phyloP scores from a whole-genome alignment of 306 rosid genomes.

The Fragaria iinumae region DNA sequence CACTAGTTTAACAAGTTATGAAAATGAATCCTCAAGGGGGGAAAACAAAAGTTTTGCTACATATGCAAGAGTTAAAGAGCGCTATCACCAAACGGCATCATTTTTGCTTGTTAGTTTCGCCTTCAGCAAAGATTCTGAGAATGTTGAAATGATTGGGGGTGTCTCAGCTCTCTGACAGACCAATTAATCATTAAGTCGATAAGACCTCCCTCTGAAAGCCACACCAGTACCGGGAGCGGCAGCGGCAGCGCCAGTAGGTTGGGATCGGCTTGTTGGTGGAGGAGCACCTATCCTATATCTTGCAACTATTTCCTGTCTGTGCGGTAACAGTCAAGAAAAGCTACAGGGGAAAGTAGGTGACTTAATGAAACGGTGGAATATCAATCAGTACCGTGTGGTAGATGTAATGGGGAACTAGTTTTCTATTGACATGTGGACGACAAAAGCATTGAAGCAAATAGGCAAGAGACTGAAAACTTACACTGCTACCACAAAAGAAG shows the following conservation, averaged over 20 bases:
- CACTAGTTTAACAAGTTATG: slow-evolving; percentile 1
- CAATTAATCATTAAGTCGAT: slow-evolving; percentile 55
- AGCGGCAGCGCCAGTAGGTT: slow-evolving; percentile 41
- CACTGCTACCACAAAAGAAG: neutral
- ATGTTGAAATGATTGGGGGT: slow-evolving; percentile 4
- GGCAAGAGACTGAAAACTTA: neutral
- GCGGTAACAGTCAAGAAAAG: slow-evolving; percentile 44
- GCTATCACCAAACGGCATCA: slow-evolving; percentile 11
- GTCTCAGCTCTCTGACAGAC: slow-evolving; percentile 1
- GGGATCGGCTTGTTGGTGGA: slow-evolving; percentile 40
- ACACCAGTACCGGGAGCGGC: slow-evolving; percentile 49
- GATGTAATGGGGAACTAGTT: neutral
- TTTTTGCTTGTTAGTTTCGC: slow-evolving; percentile 30
- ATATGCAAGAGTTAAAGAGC: slow-evolving; percentile 6
- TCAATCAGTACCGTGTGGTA: neutral
- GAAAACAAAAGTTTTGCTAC: slow-evolving; percentile 7
- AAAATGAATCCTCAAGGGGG: neutral
- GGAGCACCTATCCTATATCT: slow-evolving; percentile 80
- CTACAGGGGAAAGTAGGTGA: neutral
- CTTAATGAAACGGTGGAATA: neutral
- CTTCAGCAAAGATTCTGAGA: slow-evolving; percentile 16
- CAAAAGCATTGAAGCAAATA: neutral
- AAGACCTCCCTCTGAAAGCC: slow-evolving; percentile 84
- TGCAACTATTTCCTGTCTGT: slow-evolving; percentile 67
- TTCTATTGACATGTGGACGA: no score